Conservation (phyloP, 768 basidiomycete species). For the Flagelloscypha sp. region DNA sequence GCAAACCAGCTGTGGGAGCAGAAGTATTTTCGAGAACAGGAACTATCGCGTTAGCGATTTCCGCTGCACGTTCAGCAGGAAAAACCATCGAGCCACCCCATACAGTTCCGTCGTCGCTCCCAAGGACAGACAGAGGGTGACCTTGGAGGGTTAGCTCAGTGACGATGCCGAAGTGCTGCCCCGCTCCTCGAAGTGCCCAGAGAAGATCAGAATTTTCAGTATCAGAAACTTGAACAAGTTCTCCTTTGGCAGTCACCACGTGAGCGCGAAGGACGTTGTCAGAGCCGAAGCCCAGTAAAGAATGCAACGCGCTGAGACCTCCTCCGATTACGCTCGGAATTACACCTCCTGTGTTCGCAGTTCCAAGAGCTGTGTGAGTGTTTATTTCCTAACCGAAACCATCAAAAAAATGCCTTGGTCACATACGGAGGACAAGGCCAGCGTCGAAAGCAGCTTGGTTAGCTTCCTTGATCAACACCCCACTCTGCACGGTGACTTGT, state of each 20-base stretch:
- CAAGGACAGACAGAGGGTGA: conserved; percentile 22
- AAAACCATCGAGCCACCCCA: not conserved
- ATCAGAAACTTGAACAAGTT: not conserved
- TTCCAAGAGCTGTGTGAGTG: not conserved
- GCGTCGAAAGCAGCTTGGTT: not conserved
- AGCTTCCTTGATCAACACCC: conserved; percentile 2
- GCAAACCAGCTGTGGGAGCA: not conserved
- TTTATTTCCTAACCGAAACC: no score
- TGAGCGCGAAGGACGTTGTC: no score
- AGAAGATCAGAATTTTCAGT: not conserved
- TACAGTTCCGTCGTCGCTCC: not conserved
- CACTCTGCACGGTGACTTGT: conserved; percentile 1
- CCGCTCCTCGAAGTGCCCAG: conserved; percentile 27
- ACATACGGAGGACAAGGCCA: not conserved
- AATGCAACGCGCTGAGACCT: conserved; percentile 1
- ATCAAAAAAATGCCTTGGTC: no score
- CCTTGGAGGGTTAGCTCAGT: conserved; percentile 38
- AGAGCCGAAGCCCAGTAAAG: not conserved
- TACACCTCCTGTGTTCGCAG: conserved; percentile 1
- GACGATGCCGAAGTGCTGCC: conserved; percentile 46
- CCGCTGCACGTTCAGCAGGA: not conserved
- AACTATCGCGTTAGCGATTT: not conserved
- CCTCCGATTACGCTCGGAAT: conserved; percentile 1
- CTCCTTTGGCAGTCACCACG: no score
- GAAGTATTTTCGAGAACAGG: not conserved